phyloP scores from a whole-genome alignment of 2,329 filamentous ascomycete species.

The Cryoendolithus antarcticus region DNA sequence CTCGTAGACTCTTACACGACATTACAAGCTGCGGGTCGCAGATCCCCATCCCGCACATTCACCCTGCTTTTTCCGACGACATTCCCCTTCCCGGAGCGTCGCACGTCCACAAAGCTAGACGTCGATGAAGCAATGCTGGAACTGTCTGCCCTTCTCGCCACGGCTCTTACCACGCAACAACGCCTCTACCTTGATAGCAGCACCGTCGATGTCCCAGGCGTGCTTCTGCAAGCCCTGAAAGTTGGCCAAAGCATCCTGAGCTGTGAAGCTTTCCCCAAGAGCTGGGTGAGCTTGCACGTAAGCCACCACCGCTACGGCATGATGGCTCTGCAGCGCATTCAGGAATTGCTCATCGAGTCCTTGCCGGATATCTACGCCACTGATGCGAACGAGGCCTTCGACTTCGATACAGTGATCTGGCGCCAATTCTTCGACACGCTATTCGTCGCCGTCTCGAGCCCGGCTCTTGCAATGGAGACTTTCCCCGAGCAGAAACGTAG shows the following conservation, averaged over 20 bases:
- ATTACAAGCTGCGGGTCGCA: conserved; percentile 54
- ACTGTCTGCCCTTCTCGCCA: conserved; percentile 74
- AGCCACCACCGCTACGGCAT: conserved; percentile 52
- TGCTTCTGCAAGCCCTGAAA: conserved; percentile 67
- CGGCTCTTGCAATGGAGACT: conserved; percentile 79
- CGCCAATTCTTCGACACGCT: conserved; percentile 83
- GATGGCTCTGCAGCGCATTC: conserved; percentile 70
- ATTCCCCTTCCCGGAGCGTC: conserved; percentile 75
- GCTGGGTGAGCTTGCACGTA: conserved; percentile 87
- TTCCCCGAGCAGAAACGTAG: conserved; percentile 94
- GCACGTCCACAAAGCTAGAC: conserved; percentile 39
- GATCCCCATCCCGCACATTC: conserved; percentile 44
- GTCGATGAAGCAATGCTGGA: conserved; percentile 76
- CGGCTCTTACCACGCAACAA: conserved; percentile 26
- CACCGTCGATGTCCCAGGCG: conserved; percentile 57
- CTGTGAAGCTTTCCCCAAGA: conserved; percentile 76
- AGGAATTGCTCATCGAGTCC: conserved; percentile 64
- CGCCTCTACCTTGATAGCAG: conserved; percentile 21
- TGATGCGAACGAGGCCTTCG: conserved; percentile 40
- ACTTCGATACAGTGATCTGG: conserved; percentile 89
- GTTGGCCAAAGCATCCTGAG: conserved; percentile 81
- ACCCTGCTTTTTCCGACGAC: conserved; percentile 81
- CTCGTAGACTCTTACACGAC: conserved; percentile 80
- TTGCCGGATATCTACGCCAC: conserved; percentile 84
- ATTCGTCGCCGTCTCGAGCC: conserved; percentile 77